Percentiles rank a stretch among this genome's conserved stretches.
phyloP scores from a whole-genome alignment of 208 protist genomes.

The Entamoeba moshkovskii region DNA sequence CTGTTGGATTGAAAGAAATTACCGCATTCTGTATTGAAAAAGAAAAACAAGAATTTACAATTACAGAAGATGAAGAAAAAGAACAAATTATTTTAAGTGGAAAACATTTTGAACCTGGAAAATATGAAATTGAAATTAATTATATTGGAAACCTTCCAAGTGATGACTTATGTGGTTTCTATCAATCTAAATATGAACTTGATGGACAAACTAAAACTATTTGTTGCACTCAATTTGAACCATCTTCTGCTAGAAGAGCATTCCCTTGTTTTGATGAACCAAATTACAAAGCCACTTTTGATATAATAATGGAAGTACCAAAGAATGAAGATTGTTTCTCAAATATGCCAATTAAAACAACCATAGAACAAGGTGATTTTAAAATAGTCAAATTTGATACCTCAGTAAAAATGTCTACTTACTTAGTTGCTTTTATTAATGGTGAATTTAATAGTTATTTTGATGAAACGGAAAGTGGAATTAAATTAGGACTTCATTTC shows the following conservation, averaged over 20 bases:
- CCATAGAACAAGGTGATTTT: not conserved
- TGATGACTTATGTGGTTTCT: not conserved
- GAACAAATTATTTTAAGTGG: not conserved
- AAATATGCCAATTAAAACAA: conserved; percentile 17
- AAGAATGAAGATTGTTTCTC: conserved; percentile 8
- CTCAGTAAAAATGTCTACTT: conserved; percentile 72
- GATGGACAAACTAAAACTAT: not conserved
- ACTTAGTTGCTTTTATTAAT: conserved; percentile 77
- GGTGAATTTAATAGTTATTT: conserved; percentile 68
- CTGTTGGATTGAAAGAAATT: not conserved
- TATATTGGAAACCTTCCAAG: not conserved
- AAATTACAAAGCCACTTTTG: conserved; percentile 24
- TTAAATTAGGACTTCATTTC: conserved; percentile 34
- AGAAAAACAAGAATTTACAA: too few relatives aligned
- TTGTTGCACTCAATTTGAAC: conserved; percentile 29
- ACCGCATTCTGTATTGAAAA: not conserved
- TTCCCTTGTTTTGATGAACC: conserved; percentile 30
- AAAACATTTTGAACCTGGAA: not conserved
- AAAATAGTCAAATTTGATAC: conserved; percentile 49
- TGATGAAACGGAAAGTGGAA: not conserved
- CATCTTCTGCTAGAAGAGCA: conserved; percentile 8
- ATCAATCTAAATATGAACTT: not conserved
- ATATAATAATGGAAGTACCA: conserved; percentile 12
- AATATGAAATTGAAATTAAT: not conserved
- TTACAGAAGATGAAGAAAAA: not conserved